phyloP scores from a whole-genome alignment of 176 grass and related monocot species.

The Musa beccarii region DNA sequence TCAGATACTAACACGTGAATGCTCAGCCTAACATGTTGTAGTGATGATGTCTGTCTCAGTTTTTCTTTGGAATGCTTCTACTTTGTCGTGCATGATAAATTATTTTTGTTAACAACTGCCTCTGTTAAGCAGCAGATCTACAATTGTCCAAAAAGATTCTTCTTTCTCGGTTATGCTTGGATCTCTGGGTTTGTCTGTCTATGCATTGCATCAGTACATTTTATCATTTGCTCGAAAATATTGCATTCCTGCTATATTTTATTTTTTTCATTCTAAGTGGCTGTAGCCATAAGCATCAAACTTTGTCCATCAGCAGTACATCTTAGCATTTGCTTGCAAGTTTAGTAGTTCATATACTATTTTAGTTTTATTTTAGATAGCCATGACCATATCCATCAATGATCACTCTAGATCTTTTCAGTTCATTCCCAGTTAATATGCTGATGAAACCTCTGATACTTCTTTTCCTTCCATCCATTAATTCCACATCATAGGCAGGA shows the following conservation, averaged over 20 bases:
- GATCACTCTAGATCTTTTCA: no score
- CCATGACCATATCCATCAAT: no score
- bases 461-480: slow-evolving; percentile 3
- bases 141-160: not conserved
- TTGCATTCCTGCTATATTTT: no score
- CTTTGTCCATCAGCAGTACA: not conserved
- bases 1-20: not conserved
- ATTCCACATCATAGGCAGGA: slow-evolving; percentile 49
- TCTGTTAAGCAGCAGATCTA: not conserved
- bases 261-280: no score
- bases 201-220: no score
- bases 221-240: no score
- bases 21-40: no score
- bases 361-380: not conserved
- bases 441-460: not conserved
- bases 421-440: no score
- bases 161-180: no score
- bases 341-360: not conserved
- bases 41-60: not conserved
- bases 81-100: not conserved
- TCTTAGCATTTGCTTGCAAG: not conserved
- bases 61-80: not conserved
- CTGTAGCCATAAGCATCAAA: no score
- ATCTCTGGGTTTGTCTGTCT: no score
- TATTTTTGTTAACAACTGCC: not conserved